phyloP scores from a whole-genome alignment of 2,329 filamentous ascomycete species.

The Diaporthe ampelina region DNA sequence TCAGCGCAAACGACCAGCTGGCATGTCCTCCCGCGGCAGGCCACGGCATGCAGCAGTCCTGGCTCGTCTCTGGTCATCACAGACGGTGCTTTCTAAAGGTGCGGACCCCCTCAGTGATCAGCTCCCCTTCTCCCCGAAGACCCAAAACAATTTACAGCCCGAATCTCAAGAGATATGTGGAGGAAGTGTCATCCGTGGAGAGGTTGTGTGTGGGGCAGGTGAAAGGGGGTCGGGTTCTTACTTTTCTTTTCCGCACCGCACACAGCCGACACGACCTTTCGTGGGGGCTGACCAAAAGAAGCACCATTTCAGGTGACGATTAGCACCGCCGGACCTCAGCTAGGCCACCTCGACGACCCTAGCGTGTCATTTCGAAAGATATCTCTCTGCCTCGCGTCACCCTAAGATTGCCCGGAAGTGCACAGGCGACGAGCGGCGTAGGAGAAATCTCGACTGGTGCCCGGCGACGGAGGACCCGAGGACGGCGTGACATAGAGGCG shows the following conservation, averaged over 20 bases:
- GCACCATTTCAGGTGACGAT: neutral
- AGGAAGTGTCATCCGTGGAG: neutral
- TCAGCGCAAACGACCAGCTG: neutral
- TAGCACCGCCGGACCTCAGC: no score
- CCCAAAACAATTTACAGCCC: neutral
- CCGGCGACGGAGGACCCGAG: no score
- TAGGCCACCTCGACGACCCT: no score
- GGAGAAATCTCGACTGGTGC: no score
- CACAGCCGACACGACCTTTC: constrained; percentile 79
- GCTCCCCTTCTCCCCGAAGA: neutral
- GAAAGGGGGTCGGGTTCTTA: constrained; percentile 13
- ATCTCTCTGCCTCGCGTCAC: no score
- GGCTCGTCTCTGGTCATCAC: neutral
- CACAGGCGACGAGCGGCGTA: no score
- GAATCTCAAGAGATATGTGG: neutral
- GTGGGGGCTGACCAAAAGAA: constrained; percentile 13
- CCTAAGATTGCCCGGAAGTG: no score
- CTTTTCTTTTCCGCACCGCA: constrained; percentile 76
- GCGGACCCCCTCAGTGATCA: constrained; percentile 9
- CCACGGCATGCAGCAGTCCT: no score
- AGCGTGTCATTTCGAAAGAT: no score
- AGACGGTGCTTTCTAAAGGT: neutral
- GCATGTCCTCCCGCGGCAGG: neutral
- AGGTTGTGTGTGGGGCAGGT: constrained; percentile 2
- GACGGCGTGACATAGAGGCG: no score